Conservation (phyloP, 148 eudicot species). For the Cornus suecica region DNA sequence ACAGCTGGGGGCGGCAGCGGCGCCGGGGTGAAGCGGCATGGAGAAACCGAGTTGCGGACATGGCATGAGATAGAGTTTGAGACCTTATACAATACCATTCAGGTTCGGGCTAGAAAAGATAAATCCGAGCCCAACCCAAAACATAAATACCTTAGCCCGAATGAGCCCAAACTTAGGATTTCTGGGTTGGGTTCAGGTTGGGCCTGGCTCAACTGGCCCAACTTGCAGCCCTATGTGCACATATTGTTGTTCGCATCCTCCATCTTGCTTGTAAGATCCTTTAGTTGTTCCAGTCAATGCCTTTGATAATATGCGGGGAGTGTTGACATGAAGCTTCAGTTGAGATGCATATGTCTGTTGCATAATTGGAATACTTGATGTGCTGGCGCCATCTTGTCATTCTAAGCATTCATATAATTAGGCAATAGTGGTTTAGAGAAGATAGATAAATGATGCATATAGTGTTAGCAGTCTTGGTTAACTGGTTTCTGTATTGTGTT, state of each 20-base stretch:
- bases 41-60: no score
- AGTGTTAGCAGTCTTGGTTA: constrained; percentile 2
- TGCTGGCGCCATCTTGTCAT: not conserved
- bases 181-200: no score
- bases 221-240: no score
- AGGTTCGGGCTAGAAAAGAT: no score
- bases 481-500: not conserved
- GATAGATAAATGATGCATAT: not conserved
- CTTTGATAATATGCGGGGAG: not conserved
- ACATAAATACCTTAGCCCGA: no score
- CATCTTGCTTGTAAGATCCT: not conserved
- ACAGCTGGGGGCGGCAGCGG: no score
- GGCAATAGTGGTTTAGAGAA: not conserved
- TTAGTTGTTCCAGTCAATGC: not conserved
- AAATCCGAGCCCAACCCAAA: no score
- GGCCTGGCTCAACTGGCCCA: no score
- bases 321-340: not conserved
- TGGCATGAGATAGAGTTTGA: no score
- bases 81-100: no score
- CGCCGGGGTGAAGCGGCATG: no score
- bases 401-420: not conserved
- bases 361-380: not conserved
- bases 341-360: not conserved
- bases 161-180: no score
- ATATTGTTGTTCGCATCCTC: not conserved